These are phyloP conservation scores for Clarireedia paspali DNA, from an alignment of 2,329 filamentous ascomycete genomes.

Conservation along the genomic window DNA sequence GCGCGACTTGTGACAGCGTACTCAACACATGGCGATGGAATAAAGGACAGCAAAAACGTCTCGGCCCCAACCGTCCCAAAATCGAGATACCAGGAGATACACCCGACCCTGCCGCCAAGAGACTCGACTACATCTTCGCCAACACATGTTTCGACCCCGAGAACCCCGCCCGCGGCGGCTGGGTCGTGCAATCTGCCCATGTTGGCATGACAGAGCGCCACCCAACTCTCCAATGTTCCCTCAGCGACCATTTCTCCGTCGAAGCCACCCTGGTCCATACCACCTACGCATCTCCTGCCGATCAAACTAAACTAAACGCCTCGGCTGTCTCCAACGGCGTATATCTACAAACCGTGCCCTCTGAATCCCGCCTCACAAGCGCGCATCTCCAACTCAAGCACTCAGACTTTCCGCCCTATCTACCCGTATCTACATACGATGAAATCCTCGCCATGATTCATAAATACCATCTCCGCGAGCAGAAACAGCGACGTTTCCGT, in stretches of 20 bases:
- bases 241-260: constrained; percentile 93
- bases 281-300: constrained; percentile 11
- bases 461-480: constrained; percentile 63
- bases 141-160: constrained; percentile 40
- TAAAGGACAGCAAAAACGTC: constrained; percentile 57
- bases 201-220: constrained; percentile 80
- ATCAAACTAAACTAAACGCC: constrained; percentile 15
- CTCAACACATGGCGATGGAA: constrained; percentile 94
- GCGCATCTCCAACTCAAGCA: constrained; percentile 17
- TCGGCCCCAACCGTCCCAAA: constrained; percentile 55
- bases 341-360: constrained; percentile 19
- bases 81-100: constrained; percentile 56
- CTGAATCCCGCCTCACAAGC: constrained; percentile 6
- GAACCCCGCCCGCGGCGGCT: constrained; percentile 34
- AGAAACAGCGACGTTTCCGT: constrained; percentile 63
- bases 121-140: constrained; percentile 92
- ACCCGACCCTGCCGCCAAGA: constrained; percentile 68
- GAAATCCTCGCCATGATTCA: constrained; percentile 65
- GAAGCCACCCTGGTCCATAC: constrained; percentile 58
- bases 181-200: constrained; percentile 62
- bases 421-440: constrained; percentile 52
- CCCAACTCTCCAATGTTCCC: constrained; percentile 70
- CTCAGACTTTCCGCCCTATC: constrained; percentile 18
- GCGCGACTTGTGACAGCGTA: constrained; percentile 76
- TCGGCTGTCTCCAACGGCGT: constrained; percentile 20